These are phyloP conservation scores for Apiosordaria backusii DNA, from an alignment of 495 filamentous ascomycete genomes.

Conservation along the genomic window DNA sequence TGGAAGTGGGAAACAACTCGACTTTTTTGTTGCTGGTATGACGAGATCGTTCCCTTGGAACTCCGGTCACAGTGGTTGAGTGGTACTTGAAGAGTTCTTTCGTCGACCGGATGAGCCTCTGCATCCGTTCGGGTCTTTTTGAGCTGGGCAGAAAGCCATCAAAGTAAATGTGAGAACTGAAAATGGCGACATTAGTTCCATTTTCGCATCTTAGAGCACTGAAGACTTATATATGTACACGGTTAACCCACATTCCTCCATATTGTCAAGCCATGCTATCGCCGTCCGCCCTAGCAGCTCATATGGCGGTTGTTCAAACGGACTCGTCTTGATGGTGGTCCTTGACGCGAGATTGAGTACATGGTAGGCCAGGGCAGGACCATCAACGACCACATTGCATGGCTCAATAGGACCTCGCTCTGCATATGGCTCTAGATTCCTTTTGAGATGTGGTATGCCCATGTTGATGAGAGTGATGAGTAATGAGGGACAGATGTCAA, in stretches of 20 bases:
- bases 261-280: slow-evolving; percentile 56
- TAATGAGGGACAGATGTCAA: neutral
- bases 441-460: slow-evolving; percentile 67
- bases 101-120: slow-evolving; percentile 25
- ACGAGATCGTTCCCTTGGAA: slow-evolving; percentile 15
- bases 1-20: slow-evolving; percentile 21
- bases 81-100: slow-evolving; percentile 27
- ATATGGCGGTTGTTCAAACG: slow-evolving; percentile 59
- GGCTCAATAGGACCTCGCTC: slow-evolving; percentile 42
- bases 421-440: slow-evolving; percentile 57
- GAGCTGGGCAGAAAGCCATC: slow-evolving; percentile 65
- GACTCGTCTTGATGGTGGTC: slow-evolving; percentile 33
- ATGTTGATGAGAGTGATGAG: slow-evolving; percentile 38
- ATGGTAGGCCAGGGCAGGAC: slow-evolving; percentile 70
- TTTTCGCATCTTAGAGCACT: neutral
- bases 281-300: slow-evolving; percentile 54
- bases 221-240: slow-evolving; percentile 48
- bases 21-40: neutral
- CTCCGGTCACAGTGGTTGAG: slow-evolving; percentile 10
- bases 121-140: slow-evolving; percentile 31
- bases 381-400: slow-evolving; percentile 62
- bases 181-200: slow-evolving; percentile 15
- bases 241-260: slow-evolving; percentile 48
- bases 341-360: slow-evolving; percentile 55
- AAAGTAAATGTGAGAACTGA: slow-evolving; percentile 64